A percentile compares a stretch with the other conserved stretches of the same genome.
Conservation (phyloP, 768 basidiomycete genomes). For the Brasilioporus rufonigricans region DNA sequence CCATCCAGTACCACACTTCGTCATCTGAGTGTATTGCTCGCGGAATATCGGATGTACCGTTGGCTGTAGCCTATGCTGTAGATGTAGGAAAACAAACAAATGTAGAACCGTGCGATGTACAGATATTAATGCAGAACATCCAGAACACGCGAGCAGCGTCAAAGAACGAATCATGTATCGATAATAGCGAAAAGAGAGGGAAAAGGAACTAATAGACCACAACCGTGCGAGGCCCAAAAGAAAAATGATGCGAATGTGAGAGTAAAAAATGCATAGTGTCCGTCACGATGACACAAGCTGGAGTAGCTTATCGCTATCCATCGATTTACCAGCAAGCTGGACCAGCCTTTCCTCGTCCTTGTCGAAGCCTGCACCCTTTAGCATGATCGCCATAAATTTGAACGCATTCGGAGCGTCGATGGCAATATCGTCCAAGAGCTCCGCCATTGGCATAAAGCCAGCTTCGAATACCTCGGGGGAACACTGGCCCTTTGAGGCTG, state of each 20-base stretch:
- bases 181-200: slow-evolving; percentile 2
- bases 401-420: slow-evolving; percentile 90
- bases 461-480: slow-evolving; percentile 64
- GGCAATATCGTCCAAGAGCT: slow-evolving; percentile 83
- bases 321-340: slow-evolving; percentile 59
- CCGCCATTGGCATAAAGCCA: slow-evolving; percentile 66
- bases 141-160: slow-evolving; percentile 25
- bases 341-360: slow-evolving; percentile 54
- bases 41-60: slow-evolving; percentile 22
- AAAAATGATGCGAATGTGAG: slow-evolving; percentile 12
- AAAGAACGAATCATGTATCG: slow-evolving; percentile 19
- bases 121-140: slow-evolving; percentile 32
- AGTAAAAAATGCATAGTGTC: slow-evolving; percentile 15
- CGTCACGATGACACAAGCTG: slow-evolving; percentile 47
- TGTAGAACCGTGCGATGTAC: slow-evolving; percentile 22
- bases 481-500: slow-evolving; percentile 58
- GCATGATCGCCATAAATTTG: slow-evolving; percentile 67
- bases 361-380: slow-evolving; percentile 64
- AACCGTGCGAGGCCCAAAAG: slow-evolving; percentile 14
- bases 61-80: slow-evolving; percentile 25
- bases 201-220: slow-evolving; percentile 5
- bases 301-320: slow-evolving; percentile 59
- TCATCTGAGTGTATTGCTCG: slow-evolving; percentile 23
- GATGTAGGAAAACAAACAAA: slow-evolving; percentile 18
- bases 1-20: neutral